A percentile compares a stretch with the other conserved stretches of the same genome.
Evolutionary conservation across 805 yeast genomes (phyloP).

Genomic region (Scheffersomyces amazonensis): DNA sequence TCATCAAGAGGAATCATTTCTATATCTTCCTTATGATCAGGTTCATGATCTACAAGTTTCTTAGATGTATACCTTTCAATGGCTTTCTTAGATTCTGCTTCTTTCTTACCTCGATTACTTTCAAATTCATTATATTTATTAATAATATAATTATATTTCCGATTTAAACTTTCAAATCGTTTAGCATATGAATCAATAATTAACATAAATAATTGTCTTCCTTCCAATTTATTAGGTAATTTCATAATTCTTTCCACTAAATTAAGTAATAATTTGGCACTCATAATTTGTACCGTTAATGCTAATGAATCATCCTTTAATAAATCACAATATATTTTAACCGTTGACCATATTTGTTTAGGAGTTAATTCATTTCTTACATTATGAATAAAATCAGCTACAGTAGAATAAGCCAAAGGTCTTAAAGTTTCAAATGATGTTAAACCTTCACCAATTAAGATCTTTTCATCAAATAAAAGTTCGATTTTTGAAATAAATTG

Average conservation of each 20-base stretch:
- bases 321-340: constrained; percentile 74
- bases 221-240: constrained; percentile 76
- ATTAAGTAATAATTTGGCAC: constrained; percentile 85
- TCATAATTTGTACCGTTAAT: constrained; percentile 91
- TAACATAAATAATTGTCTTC: constrained; percentile 77
- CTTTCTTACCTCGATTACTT: constrained; percentile 34
- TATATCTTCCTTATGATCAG: constrained; percentile 3
- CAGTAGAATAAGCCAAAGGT: constrained; percentile 91
- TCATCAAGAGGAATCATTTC: constrained; percentile 25
- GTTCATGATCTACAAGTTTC: constrained; percentile 5
- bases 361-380: constrained; percentile 81
- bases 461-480: constrained; percentile 78
- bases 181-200: constrained; percentile 87
- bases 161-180: constrained; percentile 71
- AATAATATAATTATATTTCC: constrained; percentile 66
- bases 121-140: constrained; percentile 56
- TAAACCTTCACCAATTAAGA: constrained; percentile 87
- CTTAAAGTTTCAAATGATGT: constrained; percentile 87
- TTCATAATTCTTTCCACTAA: constrained; percentile 85
- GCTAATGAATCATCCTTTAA: constrained; percentile 80
- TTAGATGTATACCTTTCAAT: constrained; percentile 35
- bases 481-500: constrained; percentile 85
- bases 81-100: constrained; percentile 42
- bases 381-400: constrained; percentile 93
- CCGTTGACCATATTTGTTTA: constrained; percentile 83